phyloP scores from a whole-genome alignment of 257 asterid species.

The Jacaranda mimosifolia region DNA sequence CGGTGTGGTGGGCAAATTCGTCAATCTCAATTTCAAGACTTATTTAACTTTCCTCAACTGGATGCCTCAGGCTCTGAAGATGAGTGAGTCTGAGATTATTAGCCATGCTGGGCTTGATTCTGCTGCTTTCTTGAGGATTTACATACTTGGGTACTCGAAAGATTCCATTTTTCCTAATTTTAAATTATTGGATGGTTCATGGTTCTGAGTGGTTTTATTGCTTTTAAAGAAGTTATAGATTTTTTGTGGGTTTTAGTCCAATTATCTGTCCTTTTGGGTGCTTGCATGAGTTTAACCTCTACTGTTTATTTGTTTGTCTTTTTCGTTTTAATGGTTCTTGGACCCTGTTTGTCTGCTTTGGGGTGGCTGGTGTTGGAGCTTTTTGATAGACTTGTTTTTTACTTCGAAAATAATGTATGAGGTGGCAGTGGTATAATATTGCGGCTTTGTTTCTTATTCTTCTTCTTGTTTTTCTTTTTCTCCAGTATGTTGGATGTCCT shows the following conservation, averaged over 20 bases:
- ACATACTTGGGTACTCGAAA: conserved; percentile 51
- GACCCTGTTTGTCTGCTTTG: neutral
- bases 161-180: conserved; percentile 7
- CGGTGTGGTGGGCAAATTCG: conserved; percentile 69
- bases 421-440: neutral
- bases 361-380: neutral
- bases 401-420: neutral
- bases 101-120: conserved; percentile 84
- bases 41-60: conserved; percentile 88
- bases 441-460: neutral
- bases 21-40: conserved; percentile 77
- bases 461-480: no score
- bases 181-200: conserved; percentile 24
- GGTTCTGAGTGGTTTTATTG: neutral
- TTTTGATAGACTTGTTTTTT: neutral
- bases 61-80: conserved; percentile 93
- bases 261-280: neutral
- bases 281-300: neutral
- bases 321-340: neutral
- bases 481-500: neutral
- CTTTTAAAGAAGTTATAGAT: neutral
- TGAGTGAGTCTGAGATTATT: conserved; percentile 85
- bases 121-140: conserved; percentile 65
- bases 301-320: neutral
- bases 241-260: neutral